Evolutionary conservation across 805 yeast species (phyloP), one percentile per base, ranked within the genome.

Genomic region (Schwanniomyces pseudopolymorphus): DNA sequence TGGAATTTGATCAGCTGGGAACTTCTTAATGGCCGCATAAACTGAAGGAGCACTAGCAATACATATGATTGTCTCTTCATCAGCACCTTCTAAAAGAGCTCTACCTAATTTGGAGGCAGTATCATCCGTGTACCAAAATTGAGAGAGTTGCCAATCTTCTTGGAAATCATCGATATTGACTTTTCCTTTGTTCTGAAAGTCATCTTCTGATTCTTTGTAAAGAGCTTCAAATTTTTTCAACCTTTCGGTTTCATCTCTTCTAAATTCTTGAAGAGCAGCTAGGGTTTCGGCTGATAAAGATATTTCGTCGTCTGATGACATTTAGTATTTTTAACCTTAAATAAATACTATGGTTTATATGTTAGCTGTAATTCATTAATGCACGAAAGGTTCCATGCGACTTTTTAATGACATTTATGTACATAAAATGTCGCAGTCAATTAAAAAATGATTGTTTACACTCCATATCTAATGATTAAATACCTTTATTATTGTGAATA

Each of bases 141-240:
- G 97, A 1, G 96, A 89, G 33, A 91, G 73, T 59, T 89, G 94
- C 97, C 97, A 90, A 66, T 90, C 96, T 65, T 90, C 97, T 59
- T 86, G 75, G 64, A 90, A 90, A 33, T 81, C 74, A 44, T 84
- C 88, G 65, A 91, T 91, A 17, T 83, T 79, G 45, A 78, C 48
- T 59, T 61, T 56, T 43, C 50, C 54, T 42, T 65, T 63, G 21
- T 56, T 56, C n/a, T 73, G 77, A 53, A 72, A 80, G 5, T 69
- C 68, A 26, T 78, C 75, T 53, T 87, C 89, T 8, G 91, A 87
- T 44, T 72, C 67, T 44, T 72, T 60, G 51, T 72, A 74, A 43
- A 89, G 60, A 44, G 74, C 64, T 40, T 75, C 77, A 59, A 88
- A 86, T 47, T 78, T 74, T 47, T 80, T 78, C 14, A 70, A 62